Base-by-base conservation (phyloP, 1,284 basidiomycete genomes). In the Tylopilus sp. region DNA sequence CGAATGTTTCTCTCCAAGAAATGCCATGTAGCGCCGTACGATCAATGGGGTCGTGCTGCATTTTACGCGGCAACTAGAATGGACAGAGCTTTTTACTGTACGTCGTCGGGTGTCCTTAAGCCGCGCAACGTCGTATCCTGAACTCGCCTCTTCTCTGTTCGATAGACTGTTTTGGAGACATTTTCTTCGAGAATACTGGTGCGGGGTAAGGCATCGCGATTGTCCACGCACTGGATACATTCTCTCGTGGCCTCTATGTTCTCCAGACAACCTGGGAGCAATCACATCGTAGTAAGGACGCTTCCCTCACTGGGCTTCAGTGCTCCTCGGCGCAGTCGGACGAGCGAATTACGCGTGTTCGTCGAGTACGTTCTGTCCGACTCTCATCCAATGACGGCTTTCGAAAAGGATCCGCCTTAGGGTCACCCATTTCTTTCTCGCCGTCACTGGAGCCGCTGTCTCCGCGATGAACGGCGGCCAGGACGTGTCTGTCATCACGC, bases 21-120 rank as follows among this genome's bases (percentile, higher is more conserved):
- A 89, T 58, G 70, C 74, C 57, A 68, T 89, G 23, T 88, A 84
- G 79, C 84, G 81, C 64, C 75, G 86, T 41, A 89, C 84, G 13
- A 64, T 74, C 26, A 89, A 87, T 54, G 83, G 84, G 26, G 89
- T 89, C 81, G 86, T 89, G 82, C 67, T 91, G 31, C 86, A 89
- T 62, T 88, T 89, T 60, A 81, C 90, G 44, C 87, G 90, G 57
- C 88, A 91, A 57, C 69, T 91, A 29, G n/a, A 87, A 86, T 53
- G 84, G 84, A 37, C 84, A 86, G 62, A 85, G 84, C 63, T 85
- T n/a, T 86, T 66, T 85, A 84, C 63, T 86, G 84, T 84, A 53
- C 55, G 78, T 59, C 55, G 78, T 59, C n/a, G 0, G 11, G 8
- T 28, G n/a, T 15, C 10, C 13, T 43, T 41, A 31, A 1, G 9